phyloP scores from a whole-genome alignment of 2,329 filamentous ascomycete species.

The Penicillium janthinellum region DNA sequence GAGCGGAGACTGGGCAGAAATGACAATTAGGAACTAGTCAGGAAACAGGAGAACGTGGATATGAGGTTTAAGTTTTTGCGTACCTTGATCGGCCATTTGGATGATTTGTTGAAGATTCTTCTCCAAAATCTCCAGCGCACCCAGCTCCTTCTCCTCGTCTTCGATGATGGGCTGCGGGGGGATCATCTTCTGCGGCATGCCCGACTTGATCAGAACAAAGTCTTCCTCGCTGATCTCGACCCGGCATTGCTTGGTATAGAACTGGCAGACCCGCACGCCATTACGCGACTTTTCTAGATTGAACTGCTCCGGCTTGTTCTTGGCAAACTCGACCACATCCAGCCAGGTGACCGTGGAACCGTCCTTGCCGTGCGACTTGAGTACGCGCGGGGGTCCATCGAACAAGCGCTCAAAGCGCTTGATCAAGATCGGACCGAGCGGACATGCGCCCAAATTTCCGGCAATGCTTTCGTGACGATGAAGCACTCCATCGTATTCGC shows the following conservation, averaged over 20 bases:
- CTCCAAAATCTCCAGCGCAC: slow-evolving; percentile 80
- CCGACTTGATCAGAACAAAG: slow-evolving; percentile 79
- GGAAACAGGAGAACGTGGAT: not conserved
- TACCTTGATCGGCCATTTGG: slow-evolving; percentile 76
- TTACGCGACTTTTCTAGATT: slow-evolving; percentile 68
- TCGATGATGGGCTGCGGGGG: slow-evolving; percentile 79
- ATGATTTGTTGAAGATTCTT: slow-evolving; percentile 75
- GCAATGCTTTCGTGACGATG: slow-evolving; percentile 85
- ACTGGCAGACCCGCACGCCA: slow-evolving; percentile 73
- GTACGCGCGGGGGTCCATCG: slow-evolving; percentile 72
- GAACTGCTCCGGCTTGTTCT: slow-evolving; percentile 77
- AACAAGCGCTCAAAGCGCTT: slow-evolving; percentile 86
- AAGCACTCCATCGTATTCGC: slow-evolving; percentile 81
- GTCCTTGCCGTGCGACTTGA: slow-evolving; percentile 63
- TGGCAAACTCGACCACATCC: slow-evolving; percentile 82
- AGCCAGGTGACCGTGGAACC: slow-evolving; percentile 73
- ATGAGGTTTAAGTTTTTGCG: slow-evolving; percentile 17
- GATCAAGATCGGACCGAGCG: slow-evolving; percentile 78
- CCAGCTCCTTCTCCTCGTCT: slow-evolving; percentile 82
- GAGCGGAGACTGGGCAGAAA: slow-evolving; percentile 58
- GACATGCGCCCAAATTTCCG: slow-evolving; percentile 78
- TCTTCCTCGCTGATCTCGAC: slow-evolving; percentile 89
- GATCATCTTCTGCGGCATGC: slow-evolving; percentile 79
- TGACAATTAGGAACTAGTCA: not conserved
- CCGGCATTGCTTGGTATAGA: slow-evolving; percentile 76